Base-by-base conservation (phyloP, 257 asterid species). In the Ajuga chamaepitys region DNA sequence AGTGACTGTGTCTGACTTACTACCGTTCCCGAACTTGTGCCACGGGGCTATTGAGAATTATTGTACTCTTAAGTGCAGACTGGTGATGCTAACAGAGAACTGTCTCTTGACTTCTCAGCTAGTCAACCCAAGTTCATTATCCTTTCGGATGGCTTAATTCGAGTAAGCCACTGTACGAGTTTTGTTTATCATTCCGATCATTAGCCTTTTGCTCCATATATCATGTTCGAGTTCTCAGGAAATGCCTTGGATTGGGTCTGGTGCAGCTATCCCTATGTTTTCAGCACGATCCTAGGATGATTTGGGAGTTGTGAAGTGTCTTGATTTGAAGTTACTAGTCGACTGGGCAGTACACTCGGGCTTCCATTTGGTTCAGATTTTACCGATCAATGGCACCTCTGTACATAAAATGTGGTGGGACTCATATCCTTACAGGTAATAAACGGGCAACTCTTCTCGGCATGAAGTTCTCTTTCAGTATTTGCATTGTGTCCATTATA, bases 401-500 rank as follows among this genome's bases (percentile, higher is more conserved):
- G 99, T 94, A 25, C 79, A 94, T 35, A 69, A 76, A 68, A 94
- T 90, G 99, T 94, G 99, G 99, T 94, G 97, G 97, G 99, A 94
- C 82, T 94, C 99, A 14, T 94, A 94, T 77, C 97, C 99, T 18
- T 94, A 94, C 89, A 94, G 99, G 99, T 94, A 75, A 64, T 24
- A 14, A 61, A 37, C 10, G 18, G 54, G 53, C 53, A 17, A 17
- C 42, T 65, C 48, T 74, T 75, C 38, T 66, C 70, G 72, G 38
- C 54, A 26, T 80, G 77, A 88, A 93, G 99, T 75, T 93, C 99
- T 61, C 99, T 93, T 58, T 93, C 99, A 16, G 99, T 93, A 71
- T 93, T 86, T 79, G 99, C 99, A 30, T 42, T 93, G 82, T 97
- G 89, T 85, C 97, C 99, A n/a, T 83, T 93, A 65, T 93, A 93